phyloP scores from a whole-genome alignment of 257 asterid genomes.

The Vinca minor region DNA sequence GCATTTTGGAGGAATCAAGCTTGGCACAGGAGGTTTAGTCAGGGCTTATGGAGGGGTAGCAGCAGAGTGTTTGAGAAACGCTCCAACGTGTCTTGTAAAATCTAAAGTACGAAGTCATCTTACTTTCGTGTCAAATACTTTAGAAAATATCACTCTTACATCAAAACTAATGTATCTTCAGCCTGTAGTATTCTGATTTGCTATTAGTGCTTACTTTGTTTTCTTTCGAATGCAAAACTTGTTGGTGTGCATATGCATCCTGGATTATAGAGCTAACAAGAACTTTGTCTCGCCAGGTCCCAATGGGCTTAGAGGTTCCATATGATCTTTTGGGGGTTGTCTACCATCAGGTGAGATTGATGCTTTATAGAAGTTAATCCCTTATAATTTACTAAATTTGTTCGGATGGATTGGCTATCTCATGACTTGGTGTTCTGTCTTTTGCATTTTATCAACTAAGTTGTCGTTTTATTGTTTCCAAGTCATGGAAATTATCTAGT shows the following conservation, averaged over 20 bases:
- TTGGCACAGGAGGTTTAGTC: conserved; percentile 96
- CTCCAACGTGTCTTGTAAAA: conserved; percentile 68
- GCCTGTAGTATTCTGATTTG: too few relatives aligned
- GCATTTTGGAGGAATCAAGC: conserved; percentile 91
- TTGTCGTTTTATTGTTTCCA: not conserved
- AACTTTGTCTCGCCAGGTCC: conserved; percentile 40
- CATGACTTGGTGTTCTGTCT: not conserved
- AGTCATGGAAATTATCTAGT: not conserved
- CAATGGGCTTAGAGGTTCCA: conserved; percentile 79
- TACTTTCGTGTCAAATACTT: not conserved
- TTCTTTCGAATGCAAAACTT: not conserved
- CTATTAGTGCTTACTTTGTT: not conserved
- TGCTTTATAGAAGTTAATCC: not conserved
- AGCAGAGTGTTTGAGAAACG: conserved; percentile 74
- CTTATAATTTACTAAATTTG: not conserved
- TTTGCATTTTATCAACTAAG: not conserved
- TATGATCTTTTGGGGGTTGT: conserved; percentile 71
- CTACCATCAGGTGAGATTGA: conserved; percentile 70
- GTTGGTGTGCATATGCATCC: conserved; percentile 10
- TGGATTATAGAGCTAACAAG: conserved; percentile 3
- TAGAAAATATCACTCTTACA: not conserved
- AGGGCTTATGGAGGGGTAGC: conserved; percentile 97
- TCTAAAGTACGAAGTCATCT: conserved; percentile 49
- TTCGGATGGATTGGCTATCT: not conserved
- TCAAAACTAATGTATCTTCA: not conserved